Evolutionary conservation across 108 stramenopile genomes (phyloP).

Genomic region (Skeletonema menzelii): DNA sequence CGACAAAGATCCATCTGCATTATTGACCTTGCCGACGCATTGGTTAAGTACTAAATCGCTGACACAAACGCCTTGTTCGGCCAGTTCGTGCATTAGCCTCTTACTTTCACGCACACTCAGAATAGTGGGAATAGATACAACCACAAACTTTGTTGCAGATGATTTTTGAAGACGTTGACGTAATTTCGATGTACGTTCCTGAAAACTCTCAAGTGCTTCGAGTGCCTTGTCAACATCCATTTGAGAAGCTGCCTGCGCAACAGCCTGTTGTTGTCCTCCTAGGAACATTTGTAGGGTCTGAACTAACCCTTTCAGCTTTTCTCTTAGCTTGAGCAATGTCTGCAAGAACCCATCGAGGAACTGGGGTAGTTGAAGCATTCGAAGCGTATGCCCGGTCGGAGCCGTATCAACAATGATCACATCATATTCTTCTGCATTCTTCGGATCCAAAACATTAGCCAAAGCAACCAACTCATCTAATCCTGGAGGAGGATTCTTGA

Average conservation of each 20-base stretch:
- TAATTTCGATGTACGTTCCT: constrained; percentile 56
- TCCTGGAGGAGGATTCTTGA: constrained; percentile 94
- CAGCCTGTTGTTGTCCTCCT: constrained; percentile 46
- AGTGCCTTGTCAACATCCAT: constrained; percentile 76
- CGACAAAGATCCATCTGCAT: constrained; percentile 15
- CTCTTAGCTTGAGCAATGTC: constrained; percentile 73
- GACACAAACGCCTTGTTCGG: constrained; percentile 67
- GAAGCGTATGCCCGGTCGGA: constrained; percentile 91
- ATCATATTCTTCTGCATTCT: constrained; percentile 72
- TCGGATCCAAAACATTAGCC: constrained; percentile 78
- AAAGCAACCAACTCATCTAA: constrained; percentile 93
- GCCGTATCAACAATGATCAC: constrained; percentile 92
- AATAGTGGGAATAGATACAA: constrained; percentile 93
- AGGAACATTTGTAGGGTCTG: constrained; percentile 73
- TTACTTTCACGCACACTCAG: constrained; percentile 81
- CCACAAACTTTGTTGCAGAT: constrained; percentile 70
- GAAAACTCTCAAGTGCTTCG: constrained; percentile 69
- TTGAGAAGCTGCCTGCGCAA: constrained; percentile 22
- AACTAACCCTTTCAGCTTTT: constrained; percentile 72
- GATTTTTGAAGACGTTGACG: constrained; percentile 52
- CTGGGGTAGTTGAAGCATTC: constrained; percentile 84
- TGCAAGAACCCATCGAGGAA: constrained; percentile 85
- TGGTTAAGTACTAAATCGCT: constrained; percentile 85
- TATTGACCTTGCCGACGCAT: constrained; percentile 54
- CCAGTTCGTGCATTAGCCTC: constrained; percentile 70